Evolutionary conservation across 805 yeast genomes (phyloP), one percentile per base, ranked within the genome.

Genomic region (Cyberlindnera suaveolens): DNA sequence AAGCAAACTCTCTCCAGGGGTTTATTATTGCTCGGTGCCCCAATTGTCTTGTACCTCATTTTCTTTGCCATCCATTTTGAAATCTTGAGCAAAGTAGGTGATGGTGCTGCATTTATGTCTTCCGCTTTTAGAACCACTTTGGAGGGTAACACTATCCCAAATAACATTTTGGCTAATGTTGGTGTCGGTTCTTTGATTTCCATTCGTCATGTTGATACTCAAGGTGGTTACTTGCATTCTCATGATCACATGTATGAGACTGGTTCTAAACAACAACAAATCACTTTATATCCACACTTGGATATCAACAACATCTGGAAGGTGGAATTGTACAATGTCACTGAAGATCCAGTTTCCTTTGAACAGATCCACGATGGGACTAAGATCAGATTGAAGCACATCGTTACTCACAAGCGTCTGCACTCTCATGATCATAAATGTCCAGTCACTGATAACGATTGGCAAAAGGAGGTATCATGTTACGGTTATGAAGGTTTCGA

Each of bases 381-480:
- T 48, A 82, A 82, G 61, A 75, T 85, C 53, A 75, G 90, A 68
- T 72, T 85, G 58, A 65, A 62, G 50, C 95, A 85, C 61, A 58
- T 65, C 11, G 53, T 60, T 39, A 74, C 89, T 19, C 69, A 71
- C 40, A 66, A 85, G 59, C 77, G 93, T 70, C 71, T 85, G 58
- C 95, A 85, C 64, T 80, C 93, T 8, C 95, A 85, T 59, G 93
- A 85, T 60, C 82, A 82, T 54, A 81, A 85, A 62, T 80, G 90
- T 20, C 86, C 91, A 15, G 87, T 84, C 16, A 70, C 82, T 44
- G 83, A 78, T 58, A 64, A 57, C 35, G 95, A 85, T 56, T 85
- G 93, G 93, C 90, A 83, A 66, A 83, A 82, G 63, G 95, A 85
- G 67, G 87, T 74, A 16, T 74, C 88, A 4, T 72, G 81, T 64